Conservation (phyloP, 2,329 filamentous ascomycete species). For the Ophiostoma angusticollis region DNA sequence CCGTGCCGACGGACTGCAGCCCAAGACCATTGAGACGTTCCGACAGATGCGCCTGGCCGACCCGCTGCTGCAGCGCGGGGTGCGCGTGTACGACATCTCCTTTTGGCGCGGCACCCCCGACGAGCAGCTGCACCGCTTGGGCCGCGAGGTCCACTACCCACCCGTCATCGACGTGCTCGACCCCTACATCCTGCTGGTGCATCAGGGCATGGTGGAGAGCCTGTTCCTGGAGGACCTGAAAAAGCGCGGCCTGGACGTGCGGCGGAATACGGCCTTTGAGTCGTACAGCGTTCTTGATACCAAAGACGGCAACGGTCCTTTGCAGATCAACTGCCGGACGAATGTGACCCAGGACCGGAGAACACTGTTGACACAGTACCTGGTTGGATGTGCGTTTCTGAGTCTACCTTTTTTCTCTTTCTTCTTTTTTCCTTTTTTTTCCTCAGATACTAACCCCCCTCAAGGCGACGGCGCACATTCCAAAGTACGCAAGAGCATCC, state of each 20-base stretch:
- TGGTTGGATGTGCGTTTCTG: slow-evolving; percentile 47
- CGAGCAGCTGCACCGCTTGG: slow-evolving; percentile 30
- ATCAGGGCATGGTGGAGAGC: slow-evolving; percentile 65
- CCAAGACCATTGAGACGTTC: slow-evolving; percentile 67
- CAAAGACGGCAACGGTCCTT: slow-evolving; percentile 27
- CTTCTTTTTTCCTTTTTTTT: too few species aligned
- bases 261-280: slow-evolving; percentile 51
- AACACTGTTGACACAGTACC: slow-evolving; percentile 42
- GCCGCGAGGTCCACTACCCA: slow-evolving; percentile 51
- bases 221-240: slow-evolving; percentile 57
- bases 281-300: slow-evolving; percentile 39
- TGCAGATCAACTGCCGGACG: slow-evolving; percentile 38
- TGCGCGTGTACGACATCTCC: slow-evolving; percentile 60
- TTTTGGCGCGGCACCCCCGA: slow-evolving; percentile 55
- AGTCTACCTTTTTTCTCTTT: neutral
- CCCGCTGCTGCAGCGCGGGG: slow-evolving; percentile 50
- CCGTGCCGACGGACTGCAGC: slow-evolving; percentile 60
- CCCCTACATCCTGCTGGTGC: slow-evolving; percentile 45
- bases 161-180: slow-evolving; percentile 35
- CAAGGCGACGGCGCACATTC: slow-evolving; percentile 62
- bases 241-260: slow-evolving; percentile 49
- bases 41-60: slow-evolving; percentile 63
- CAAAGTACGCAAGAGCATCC: slow-evolving; percentile 53
- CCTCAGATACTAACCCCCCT: too few species aligned
- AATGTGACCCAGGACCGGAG: slow-evolving; percentile 37